These are phyloP conservation scores for Adansonia rubrostipa DNA, from an alignment of 441 rosid genomes.

Conservation along the genomic window DNA sequence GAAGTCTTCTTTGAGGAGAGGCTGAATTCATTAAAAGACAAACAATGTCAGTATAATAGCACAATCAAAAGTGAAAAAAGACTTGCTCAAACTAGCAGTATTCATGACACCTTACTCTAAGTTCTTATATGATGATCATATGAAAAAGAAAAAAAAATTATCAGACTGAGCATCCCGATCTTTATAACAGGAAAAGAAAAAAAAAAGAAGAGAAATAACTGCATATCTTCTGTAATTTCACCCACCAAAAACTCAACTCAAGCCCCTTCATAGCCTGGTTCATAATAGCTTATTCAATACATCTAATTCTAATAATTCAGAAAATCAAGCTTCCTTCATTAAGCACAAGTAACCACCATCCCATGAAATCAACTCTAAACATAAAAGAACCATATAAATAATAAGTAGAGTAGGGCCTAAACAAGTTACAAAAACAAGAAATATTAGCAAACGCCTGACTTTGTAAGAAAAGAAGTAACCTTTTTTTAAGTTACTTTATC, in stretches of 20 bases:
- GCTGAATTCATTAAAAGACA: not conserved
- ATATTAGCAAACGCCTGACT: not conserved
- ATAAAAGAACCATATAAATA: not conserved
- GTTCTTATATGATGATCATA: not conserved
- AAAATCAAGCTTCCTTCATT: not conserved
- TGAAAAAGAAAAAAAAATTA: not conserved
- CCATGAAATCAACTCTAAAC: not conserved
- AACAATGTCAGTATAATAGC: not conserved
- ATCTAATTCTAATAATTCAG: not conserved
- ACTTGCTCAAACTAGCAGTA: not conserved
- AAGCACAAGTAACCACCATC: slow-evolving; percentile 6
- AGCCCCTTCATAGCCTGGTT: not conserved
- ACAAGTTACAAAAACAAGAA: slow-evolving; percentile 6
- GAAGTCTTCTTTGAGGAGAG: not conserved
- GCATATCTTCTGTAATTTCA: not conserved
- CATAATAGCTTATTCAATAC: not conserved
- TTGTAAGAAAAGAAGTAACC: not conserved
- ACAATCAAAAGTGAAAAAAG: not conserved
- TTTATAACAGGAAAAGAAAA: not conserved
- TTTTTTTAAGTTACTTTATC: not conserved
- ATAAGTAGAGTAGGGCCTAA: not conserved
- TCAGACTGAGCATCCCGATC: not conserved
- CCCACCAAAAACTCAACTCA: not conserved
- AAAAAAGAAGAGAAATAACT: not conserved
- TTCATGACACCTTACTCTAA: not conserved